These are phyloP conservation scores for Sistotremastrum suecicum DNA, from an alignment of 768 basidiomycete genomes.

Conservation along the genomic window DNA sequence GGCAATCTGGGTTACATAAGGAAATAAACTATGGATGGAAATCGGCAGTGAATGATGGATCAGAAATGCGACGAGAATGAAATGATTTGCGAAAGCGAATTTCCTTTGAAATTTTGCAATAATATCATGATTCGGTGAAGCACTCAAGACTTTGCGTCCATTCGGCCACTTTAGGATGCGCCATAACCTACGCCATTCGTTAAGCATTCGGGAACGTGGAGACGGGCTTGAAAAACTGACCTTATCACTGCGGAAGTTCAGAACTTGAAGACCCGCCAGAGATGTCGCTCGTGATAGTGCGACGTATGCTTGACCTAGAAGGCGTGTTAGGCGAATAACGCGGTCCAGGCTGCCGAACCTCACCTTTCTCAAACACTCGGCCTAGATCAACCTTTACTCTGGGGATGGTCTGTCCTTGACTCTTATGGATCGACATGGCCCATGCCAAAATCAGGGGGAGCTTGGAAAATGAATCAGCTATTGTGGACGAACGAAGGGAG, in stretches of 20 bases:
- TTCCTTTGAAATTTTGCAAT: too few relatives aligned
- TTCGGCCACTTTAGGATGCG: constrained; percentile 54
- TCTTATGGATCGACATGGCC: constrained; percentile 99
- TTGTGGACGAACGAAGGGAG: not conserved
- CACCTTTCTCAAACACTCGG: constrained; percentile 86
- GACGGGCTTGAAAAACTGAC: constrained; percentile 21
- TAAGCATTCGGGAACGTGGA: not conserved
- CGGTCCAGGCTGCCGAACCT: constrained; percentile 4
- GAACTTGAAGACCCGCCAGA: constrained; percentile 72
- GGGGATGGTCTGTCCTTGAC: constrained; percentile 92
- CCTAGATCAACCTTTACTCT: constrained; percentile 90
- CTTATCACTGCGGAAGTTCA: constrained; percentile 64
- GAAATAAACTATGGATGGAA: too few relatives aligned
- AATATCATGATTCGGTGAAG: too few relatives aligned
- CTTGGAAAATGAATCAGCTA: constrained; percentile 24
- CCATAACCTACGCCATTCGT: constrained; percentile 35
- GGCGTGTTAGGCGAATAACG: not conserved
- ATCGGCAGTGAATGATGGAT: too few relatives aligned
- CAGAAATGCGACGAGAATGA: too few relatives aligned
- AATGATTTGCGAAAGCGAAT: too few relatives aligned
- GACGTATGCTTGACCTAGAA: constrained; percentile 76
- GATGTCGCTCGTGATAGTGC: constrained; percentile 82
- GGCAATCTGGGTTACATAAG: too few relatives aligned
- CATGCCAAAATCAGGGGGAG: constrained; percentile 81
- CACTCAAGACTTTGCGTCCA: constrained; percentile 58